Conservation (phyloP, 2,329 filamentous ascomycete species). For the Ceratocystis cubensis region DNA sequence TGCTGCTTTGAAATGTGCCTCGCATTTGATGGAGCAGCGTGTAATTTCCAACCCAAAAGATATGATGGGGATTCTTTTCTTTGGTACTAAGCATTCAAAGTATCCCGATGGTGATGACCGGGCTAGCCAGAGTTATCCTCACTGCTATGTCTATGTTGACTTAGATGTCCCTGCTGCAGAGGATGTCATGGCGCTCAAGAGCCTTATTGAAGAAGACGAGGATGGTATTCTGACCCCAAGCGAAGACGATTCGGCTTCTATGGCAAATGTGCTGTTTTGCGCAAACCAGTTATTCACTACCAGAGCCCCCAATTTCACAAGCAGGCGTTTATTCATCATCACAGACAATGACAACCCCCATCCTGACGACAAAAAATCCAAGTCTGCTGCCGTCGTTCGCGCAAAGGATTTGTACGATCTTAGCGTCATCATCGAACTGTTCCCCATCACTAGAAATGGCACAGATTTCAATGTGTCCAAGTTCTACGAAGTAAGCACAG, state of each 20-base stretch:
- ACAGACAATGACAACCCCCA: conserved; percentile 90
- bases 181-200: conserved; percentile 70
- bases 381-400: conserved; percentile 66
- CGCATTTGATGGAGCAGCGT: conserved; percentile 91
- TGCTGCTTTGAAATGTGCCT: conserved; percentile 86
- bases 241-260: conserved; percentile 51
- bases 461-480: conserved; percentile 66
- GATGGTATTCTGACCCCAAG: conserved; percentile 55
- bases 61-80: conserved; percentile 91
- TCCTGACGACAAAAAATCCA: conserved; percentile 54
- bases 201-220: conserved; percentile 65
- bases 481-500: conserved; percentile 68
- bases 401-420: conserved; percentile 94
- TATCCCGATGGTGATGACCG: conserved; percentile 55
- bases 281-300: conserved; percentile 95
- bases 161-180: conserved; percentile 75
- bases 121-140: conserved; percentile 57
- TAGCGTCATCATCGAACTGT: conserved; percentile 81
- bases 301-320: conserved; percentile 87
- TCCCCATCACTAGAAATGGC: conserved; percentile 61
- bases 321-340: conserved; percentile 83
- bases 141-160: conserved; percentile 85
- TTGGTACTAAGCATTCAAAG: conserved; percentile 75
- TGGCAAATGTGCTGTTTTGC: conserved; percentile 86
- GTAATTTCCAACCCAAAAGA: conserved; percentile 95